Percentiles rank a stretch among this genome's conserved stretches.
Evolutionary conservation across 176 grass and related monocot species (phyloP).

Genomic region (Avena insularis): DNA sequence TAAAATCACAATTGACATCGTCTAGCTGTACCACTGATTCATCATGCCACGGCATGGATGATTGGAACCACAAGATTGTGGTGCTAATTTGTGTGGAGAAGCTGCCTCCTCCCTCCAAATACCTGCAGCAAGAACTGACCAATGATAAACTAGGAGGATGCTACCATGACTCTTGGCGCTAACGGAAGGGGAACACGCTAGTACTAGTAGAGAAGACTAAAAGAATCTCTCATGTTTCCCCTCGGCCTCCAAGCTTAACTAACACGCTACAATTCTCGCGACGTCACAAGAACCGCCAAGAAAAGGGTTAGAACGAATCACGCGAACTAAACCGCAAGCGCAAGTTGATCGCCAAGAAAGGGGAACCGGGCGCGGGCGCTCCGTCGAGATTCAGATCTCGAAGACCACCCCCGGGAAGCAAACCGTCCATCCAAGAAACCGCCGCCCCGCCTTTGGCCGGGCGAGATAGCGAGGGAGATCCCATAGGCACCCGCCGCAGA

Average conservation of each 20-base stretch:
- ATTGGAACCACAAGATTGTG: background rate
- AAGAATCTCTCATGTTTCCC: background rate
- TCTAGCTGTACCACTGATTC: background rate
- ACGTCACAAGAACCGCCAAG: background rate
- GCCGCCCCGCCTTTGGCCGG: no score
- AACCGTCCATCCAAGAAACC: conserved; percentile 4
- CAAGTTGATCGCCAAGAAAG: background rate
- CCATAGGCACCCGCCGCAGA: background rate
- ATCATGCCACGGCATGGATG: background rate
- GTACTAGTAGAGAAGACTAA: background rate
- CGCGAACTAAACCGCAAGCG: background rate
- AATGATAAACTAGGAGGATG: background rate
- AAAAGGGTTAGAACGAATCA: background rate
- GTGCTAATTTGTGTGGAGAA: background rate
- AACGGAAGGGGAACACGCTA: background rate
- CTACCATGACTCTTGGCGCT: background rate
- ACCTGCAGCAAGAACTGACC: background rate
- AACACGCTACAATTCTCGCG: background rate
- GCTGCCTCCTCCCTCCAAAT: background rate
- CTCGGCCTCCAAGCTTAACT: background rate
- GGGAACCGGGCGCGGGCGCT: background rate
- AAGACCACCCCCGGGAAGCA: background rate
- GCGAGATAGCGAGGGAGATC: background rate
- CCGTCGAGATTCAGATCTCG: conserved; percentile 38
- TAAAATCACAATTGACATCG: background rate